Percentiles rank a stretch among this genome's conserved stretches.
Evolutionary conservation across 305 asterid species (phyloP).

Genomic region (Fraxinus greggii): DNA sequence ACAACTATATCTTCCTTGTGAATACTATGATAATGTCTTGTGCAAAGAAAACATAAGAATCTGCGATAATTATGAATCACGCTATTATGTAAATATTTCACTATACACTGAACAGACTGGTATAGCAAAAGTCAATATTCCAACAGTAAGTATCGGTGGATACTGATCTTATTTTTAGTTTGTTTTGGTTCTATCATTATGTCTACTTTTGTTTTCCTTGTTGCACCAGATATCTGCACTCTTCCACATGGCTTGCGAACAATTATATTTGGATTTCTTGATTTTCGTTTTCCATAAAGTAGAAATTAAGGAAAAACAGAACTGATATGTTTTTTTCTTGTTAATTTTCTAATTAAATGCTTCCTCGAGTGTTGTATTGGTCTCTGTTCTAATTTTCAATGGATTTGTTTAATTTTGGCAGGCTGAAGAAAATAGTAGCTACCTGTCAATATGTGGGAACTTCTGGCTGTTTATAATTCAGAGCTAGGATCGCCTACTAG

Average conservation of each 20-base stretch:
- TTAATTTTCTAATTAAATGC: not conserved
- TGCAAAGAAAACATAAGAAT: not conserved
- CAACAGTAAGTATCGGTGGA: not conserved
- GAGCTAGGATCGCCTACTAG: not conserved
- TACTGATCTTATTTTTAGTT: not conserved
- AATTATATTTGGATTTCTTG: not conserved
- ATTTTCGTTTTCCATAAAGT: not conserved
- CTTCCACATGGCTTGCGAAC: constrained; percentile 1
- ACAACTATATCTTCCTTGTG: not conserved
- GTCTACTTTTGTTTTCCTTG: not conserved
- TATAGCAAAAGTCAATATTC: not conserved
- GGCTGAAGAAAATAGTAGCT: not conserved
- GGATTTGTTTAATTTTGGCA: not conserved
- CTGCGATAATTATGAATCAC: not conserved
- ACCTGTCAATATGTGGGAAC: not conserved
- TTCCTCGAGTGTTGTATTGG: not conserved
- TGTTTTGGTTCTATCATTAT: not conserved
- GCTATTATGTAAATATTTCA: not conserved
- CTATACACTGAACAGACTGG: not conserved
- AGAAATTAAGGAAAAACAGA: not conserved
- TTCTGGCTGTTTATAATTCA: not conserved
- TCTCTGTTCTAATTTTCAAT: not conserved
- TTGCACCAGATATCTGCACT: not conserved
- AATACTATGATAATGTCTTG: not conserved
- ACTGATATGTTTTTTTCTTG: not conserved